Percentiles rank a stretch among this genome's conserved stretches.
phyloP scores from a whole-genome alignment of 768 basidiomycete genomes.

The Cystobasidium onofrii region DNA sequence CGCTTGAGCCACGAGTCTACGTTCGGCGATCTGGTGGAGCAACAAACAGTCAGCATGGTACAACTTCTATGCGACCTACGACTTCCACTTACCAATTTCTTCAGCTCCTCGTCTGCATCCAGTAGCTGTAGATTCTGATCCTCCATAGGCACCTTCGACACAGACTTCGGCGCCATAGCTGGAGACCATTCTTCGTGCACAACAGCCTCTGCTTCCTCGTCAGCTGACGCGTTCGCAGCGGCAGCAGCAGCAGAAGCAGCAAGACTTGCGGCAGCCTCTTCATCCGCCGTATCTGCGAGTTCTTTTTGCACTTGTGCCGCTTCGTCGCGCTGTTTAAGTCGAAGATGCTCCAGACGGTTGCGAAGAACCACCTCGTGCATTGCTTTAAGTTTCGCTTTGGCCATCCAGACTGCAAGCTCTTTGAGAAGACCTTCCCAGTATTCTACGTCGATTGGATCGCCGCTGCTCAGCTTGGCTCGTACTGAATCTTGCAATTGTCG shows the following conservation, averaged over 20 bases:
- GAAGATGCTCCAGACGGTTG: conserved; percentile 89
- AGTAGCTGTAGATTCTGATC: conserved; percentile 75
- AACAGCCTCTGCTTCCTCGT: conserved; percentile 39
- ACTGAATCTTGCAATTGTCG: conserved; percentile 72
- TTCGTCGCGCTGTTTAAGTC: conserved; percentile 91
- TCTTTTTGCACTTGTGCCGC: conserved; percentile 90
- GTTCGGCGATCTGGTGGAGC: conserved; percentile 59
- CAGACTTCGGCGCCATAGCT: conserved; percentile 70
- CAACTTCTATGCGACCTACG: not conserved
- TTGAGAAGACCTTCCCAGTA: conserved; percentile 93
- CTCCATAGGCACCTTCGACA: conserved; percentile 61
- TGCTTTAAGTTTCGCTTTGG: conserved; percentile 87
- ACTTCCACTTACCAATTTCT: conserved; percentile 55
- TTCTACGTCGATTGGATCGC: conserved; percentile 91
- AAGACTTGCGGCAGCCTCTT: conserved; percentile 72
- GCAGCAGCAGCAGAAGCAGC: conserved; percentile 53
- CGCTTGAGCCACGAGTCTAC: conserved; percentile 71
- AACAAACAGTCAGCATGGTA: not conserved
- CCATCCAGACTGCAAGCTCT: conserved; percentile 91
- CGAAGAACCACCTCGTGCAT: conserved; percentile 94
- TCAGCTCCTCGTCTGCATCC: conserved; percentile 53
- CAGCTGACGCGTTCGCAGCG: conserved; percentile 56
- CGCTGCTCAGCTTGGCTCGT: conserved; percentile 76
- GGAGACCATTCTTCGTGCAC: conserved; percentile 60
- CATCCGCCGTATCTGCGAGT: conserved; percentile 45